Evolutionary conservation across 1,284 basidiomycete species (phyloP).

Genomic region (Ustilago nuda): DNA sequence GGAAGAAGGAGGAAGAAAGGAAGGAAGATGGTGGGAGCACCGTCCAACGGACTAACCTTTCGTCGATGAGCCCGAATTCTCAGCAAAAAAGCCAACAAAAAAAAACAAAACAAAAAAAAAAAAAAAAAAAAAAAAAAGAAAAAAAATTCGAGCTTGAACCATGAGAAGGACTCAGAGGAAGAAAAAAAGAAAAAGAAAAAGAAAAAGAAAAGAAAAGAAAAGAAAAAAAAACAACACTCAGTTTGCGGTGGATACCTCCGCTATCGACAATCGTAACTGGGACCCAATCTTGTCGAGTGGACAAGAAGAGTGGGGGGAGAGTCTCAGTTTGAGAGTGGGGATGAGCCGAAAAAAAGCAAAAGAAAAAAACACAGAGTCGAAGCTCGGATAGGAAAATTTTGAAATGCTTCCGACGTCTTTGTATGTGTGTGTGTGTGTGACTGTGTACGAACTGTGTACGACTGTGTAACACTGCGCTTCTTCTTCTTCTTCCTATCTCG

Average conservation of each 20-base stretch:
- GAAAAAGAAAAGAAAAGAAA: not conserved
- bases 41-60: slow-evolving; percentile 31
- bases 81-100: not conserved
- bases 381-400: slow-evolving; percentile 16
- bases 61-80: slow-evolving; percentile 5
- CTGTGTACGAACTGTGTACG: too few species aligned
- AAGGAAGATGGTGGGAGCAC: slow-evolving; percentile 52
- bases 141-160: not conserved
- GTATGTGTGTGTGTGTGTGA: not conserved
- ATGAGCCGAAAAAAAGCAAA: too few species aligned
- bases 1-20: slow-evolving; percentile 50
- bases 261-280: not conserved
- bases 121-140: not conserved
- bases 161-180: not conserved
- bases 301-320: not conserved
- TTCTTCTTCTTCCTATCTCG: not conserved
- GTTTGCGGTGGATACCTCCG: not conserved
- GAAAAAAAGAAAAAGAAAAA: not conserved
- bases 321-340: not conserved
- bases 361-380: not conserved
- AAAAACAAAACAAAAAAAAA: not conserved
- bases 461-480: not conserved
- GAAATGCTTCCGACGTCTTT: not conserved
- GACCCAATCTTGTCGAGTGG: slow-evolving; percentile 6
- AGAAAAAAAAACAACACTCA: not conserved